phyloP scores from a whole-genome alignment of 176 grass and related monocot species.

The Leersia perrieri region DNA sequence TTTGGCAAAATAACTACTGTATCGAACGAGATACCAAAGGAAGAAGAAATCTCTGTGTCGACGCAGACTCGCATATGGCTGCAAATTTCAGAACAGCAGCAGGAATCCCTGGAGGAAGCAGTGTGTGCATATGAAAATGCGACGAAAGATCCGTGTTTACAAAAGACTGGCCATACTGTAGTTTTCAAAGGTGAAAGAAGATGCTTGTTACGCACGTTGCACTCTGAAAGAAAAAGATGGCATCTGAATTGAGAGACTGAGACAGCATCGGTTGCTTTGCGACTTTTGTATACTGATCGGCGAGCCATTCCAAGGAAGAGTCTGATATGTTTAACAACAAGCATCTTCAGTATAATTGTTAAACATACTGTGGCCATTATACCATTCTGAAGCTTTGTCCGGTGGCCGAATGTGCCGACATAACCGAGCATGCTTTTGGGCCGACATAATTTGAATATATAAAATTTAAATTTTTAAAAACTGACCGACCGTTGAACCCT shows the following conservation, averaged over 20 bases:
- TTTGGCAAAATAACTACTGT: background rate
- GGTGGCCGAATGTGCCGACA: background rate
- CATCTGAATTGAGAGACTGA: too few relatives aligned
- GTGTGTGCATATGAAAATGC: background rate
- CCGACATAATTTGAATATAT: too few relatives aligned
- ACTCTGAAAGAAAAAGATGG: background rate
- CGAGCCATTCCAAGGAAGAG: background rate
- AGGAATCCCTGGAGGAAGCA: background rate
- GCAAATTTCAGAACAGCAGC: background rate
- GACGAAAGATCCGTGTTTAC: conserved; percentile 8
- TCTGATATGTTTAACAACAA: background rate
- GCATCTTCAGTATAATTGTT: too few relatives aligned
- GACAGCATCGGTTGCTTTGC: background rate
- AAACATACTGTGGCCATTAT: background rate
- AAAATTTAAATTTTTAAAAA: too few relatives aligned
- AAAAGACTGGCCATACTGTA: background rate
- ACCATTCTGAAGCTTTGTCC: background rate
- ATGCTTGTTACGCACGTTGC: conserved; percentile 15
- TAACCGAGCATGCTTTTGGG: background rate
- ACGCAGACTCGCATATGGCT: background rate
- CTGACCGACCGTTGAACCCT: too few relatives aligned
- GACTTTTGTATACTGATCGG: background rate
- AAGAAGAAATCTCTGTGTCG: background rate
- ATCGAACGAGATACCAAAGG: background rate
- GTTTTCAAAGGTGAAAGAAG: background rate